These are phyloP conservation scores for Lachnellula hyalina DNA, from an alignment of 2,329 filamentous ascomycete genomes.

Conservation along the genomic window DNA sequence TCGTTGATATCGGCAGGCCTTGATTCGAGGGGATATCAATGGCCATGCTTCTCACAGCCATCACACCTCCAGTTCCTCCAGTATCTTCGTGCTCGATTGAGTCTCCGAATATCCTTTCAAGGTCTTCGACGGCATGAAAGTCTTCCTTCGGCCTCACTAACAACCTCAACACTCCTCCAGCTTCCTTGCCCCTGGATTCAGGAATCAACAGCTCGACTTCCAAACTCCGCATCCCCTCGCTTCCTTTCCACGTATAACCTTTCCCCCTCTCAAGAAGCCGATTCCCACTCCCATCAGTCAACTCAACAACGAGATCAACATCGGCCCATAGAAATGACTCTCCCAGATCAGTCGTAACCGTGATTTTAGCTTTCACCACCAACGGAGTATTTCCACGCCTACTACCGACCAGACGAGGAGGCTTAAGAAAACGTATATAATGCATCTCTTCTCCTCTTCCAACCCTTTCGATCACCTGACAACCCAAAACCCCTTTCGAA, in stretches of 20 bases:
- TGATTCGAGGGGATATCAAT: constrained; percentile 4
- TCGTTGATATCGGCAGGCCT: neutral
- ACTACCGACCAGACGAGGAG: constrained; percentile 43
- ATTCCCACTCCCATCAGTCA: constrained; percentile 9
- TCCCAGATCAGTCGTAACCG: constrained; percentile 64
- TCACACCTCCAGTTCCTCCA: constrained; percentile 11
- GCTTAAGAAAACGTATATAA: constrained; percentile 65
- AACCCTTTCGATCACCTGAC: neutral
- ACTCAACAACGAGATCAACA: constrained; percentile 15
- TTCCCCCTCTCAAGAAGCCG: constrained; percentile 3
- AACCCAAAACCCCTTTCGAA: neutral
- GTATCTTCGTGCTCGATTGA: neutral
- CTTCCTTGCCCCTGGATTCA: neutral
- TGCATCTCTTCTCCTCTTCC: constrained; percentile 38
- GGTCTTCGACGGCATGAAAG: constrained; percentile 3
- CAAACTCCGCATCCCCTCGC: constrained; percentile 21
- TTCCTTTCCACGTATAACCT: constrained; percentile 23
- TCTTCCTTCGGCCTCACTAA: constrained; percentile 15
- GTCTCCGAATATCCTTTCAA: constrained; percentile 8
- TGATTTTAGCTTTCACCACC: constrained; percentile 45
- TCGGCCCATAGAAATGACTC: constrained; percentile 30
- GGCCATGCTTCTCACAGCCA: constrained; percentile 21
- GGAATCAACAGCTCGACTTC: constrained; percentile 21
- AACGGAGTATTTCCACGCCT: constrained; percentile 17
- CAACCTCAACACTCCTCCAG: constrained; percentile 11